Percentiles rank a stretch among this genome's conserved stretches.
These are phyloP conservation scores for Phoma sp. DNA, from an alignment of 2,329 filamentous ascomycete species.

Conservation along the genomic window DNA sequence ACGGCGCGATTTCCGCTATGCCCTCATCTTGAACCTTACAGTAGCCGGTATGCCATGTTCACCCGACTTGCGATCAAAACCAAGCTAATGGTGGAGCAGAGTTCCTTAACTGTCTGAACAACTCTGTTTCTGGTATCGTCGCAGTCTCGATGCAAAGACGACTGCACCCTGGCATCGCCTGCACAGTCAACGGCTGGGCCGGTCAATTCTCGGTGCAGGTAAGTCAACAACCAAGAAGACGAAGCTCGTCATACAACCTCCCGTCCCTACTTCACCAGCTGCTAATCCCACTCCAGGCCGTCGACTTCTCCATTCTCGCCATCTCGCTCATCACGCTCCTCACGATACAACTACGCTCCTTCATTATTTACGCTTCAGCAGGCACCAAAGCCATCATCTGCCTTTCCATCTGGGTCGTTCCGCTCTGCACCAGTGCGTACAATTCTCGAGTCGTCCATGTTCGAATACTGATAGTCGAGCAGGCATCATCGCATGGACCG, in stretches of 20 bases:
- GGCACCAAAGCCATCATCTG: constrained; percentile 46
- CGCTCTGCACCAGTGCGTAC: constrained; percentile 47
- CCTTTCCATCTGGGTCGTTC: constrained; percentile 52
- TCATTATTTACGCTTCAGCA: constrained; percentile 41
- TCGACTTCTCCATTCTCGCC: constrained; percentile 54
- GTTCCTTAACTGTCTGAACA: constrained; percentile 52
- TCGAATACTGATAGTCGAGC: neutral
- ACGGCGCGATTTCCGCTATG: constrained; percentile 30
- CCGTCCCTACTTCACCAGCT: neutral
- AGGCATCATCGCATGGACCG: constrained; percentile 16
- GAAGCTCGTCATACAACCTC: neutral
- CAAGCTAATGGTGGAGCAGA: constrained; percentile 2
- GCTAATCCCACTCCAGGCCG: constrained; percentile 21
- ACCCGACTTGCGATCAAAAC: neutral
- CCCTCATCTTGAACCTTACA: constrained; percentile 32
- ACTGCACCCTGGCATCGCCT: constrained; percentile 43
- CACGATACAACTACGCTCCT: constrained; percentile 48
- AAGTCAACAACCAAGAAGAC: neutral
- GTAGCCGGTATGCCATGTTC: constrained; percentile 22
- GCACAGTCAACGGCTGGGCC: constrained; percentile 55
- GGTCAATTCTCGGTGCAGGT: constrained; percentile 58
- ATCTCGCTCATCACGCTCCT: constrained; percentile 55
- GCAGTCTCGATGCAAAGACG: constrained; percentile 37
- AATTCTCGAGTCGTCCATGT: neutral
- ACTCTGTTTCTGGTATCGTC: constrained; percentile 52